Conservation (phyloP, 129 eudicot genomes). For the Helianthus tuberosus region DNA sequence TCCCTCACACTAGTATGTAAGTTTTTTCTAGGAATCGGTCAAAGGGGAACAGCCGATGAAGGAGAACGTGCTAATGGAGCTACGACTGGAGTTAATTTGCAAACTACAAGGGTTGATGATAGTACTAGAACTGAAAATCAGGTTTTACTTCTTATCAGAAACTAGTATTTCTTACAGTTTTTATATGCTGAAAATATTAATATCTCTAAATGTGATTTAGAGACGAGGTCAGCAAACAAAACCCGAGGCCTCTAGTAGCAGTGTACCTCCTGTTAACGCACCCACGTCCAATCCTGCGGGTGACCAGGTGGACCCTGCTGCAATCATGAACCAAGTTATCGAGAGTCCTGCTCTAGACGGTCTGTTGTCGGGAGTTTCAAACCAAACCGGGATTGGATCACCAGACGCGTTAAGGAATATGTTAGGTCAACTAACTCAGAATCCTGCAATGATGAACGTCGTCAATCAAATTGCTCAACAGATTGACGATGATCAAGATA, state of each 20-base stretch:
- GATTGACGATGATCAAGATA: constrained; percentile 59
- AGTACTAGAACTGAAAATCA: constrained; percentile 47
- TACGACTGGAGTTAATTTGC: constrained; percentile 52
- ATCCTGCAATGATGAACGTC: constrained; percentile 83
- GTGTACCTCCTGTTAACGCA: constrained; percentile 26
- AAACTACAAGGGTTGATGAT: constrained; percentile 42
- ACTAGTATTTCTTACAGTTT: neutral
- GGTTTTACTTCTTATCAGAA: neutral
- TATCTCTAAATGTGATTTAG: constrained; percentile 37
- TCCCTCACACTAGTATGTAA: neutral
- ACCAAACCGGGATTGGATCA: constrained; percentile 87
- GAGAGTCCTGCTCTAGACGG: constrained; percentile 79
- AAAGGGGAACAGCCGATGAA: constrained; percentile 51
- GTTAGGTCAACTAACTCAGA: constrained; percentile 89
- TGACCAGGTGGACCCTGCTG: constrained; percentile 54
- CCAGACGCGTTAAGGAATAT: constrained; percentile 79
- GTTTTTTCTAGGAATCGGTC: constrained; percentile 41
- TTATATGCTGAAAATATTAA: neutral
- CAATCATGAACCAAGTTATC: constrained; percentile 67
- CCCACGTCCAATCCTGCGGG: constrained; percentile 36
- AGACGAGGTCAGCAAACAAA: constrained; percentile 54
- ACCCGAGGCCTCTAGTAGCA: constrained; percentile 38
- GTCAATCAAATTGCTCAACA: constrained; percentile 92
- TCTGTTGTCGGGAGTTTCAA: constrained; percentile 81
- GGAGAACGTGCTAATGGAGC: constrained; percentile 43